These are phyloP conservation scores for Camellia sinensis DNA, from an alignment of 148 eudicot species.

Conservation along the genomic window DNA sequence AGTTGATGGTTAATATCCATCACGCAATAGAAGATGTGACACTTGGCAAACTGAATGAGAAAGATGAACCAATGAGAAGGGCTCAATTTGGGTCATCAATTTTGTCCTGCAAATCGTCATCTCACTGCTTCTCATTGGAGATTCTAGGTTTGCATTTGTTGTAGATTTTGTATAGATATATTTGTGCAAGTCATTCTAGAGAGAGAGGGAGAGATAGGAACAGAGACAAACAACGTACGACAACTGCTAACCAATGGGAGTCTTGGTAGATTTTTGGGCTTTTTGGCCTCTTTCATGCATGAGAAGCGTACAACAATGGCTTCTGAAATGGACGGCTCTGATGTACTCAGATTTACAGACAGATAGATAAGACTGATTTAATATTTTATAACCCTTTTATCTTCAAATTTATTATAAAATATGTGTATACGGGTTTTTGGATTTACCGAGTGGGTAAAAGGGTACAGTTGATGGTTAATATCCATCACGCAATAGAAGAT, in stretches of 20 bases:
- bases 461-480: constrained; percentile 31
- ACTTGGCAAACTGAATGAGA: constrained; percentile 25
- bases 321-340: constrained; percentile 27
- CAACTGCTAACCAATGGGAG: neutral
- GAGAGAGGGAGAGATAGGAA: constrained; percentile 1
- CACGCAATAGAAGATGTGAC: constrained; percentile 35
- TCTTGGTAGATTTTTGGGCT: constrained; percentile 9
- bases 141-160: no score
- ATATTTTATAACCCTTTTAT: neutral
- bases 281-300: constrained; percentile 9
- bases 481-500: constrained; percentile 34
- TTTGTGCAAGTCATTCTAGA: neutral
- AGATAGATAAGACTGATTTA: constrained; percentile 19
- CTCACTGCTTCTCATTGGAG: no score
- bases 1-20: constrained; percentile 31
- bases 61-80: constrained; percentile 6
- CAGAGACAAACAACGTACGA: neutral
- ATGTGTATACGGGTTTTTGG: neutral
- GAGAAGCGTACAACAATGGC: constrained; percentile 24
- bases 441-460: constrained; percentile 41
- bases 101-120: neutral
- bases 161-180: no score
- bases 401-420: neutral
- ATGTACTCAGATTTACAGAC: constrained; percentile 16
- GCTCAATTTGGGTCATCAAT: constrained; percentile 11